Evolutionary conservation across 805 yeast species (phyloP).

Genomic region (Candida hispaniensis): DNA sequence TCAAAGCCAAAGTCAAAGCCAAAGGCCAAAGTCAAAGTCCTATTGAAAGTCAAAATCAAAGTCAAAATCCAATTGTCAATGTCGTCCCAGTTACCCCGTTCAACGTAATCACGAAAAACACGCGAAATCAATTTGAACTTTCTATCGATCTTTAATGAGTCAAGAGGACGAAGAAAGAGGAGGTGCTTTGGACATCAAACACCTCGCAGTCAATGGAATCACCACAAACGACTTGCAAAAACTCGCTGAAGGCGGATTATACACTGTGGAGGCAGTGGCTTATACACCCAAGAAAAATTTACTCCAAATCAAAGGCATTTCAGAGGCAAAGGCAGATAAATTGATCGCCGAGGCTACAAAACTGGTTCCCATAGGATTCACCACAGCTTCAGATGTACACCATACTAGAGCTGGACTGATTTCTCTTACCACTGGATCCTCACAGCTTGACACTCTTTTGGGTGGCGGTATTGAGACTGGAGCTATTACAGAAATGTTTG

Average conservation of each 20-base stretch:
- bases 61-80: no score
- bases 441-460: constrained; percentile 78
- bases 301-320: constrained; percentile 75
- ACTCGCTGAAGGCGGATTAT: constrained; percentile 69
- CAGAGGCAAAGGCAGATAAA: constrained; percentile 90
- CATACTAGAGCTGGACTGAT: constrained; percentile 81
- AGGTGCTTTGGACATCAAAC: constrained; percentile 9
- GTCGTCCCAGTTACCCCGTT: no score
- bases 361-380: constrained; percentile 89
- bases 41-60: no score
- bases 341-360: constrained; percentile 73
- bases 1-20: no score
- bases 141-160: no score
- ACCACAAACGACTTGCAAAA: constrained; percentile 67
- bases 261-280: constrained; percentile 88
- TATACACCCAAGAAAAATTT: constrained; percentile 81
- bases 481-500: constrained; percentile 89
- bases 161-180: no score
- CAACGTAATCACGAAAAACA: no score
- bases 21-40: no score
- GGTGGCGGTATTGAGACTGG: constrained; percentile 99
- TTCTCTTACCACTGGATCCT: constrained; percentile 90
- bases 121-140: no score
- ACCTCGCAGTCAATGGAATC: constrained; percentile 51
- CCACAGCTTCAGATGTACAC: constrained; percentile 92